Evolutionary conservation across 306 rosid species (phyloP).

Genomic region (Malus sieversii): DNA sequence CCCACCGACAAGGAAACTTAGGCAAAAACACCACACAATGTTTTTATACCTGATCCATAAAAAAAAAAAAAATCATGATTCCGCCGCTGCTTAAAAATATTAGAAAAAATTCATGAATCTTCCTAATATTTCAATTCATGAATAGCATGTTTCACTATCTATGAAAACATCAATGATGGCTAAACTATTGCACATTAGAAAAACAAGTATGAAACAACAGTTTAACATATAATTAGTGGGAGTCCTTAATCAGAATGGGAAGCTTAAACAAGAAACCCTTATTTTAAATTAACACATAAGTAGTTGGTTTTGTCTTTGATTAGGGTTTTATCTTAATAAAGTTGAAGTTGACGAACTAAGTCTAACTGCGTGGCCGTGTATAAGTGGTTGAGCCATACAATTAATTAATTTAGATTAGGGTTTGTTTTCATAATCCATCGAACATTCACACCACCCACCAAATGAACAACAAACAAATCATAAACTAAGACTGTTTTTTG

Average conservation of each 20-base stretch:
- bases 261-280: neutral
- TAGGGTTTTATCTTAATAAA: neutral
- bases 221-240: neutral
- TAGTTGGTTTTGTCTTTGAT: conserved; percentile 6
- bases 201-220: neutral
- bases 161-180: conserved; percentile 8
- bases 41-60: no score
- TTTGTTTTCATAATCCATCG: conserved; percentile 3
- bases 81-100: no score
- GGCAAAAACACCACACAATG: neutral
- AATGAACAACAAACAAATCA: neutral
- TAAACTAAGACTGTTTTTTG: neutral
- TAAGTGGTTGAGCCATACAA: conserved; percentile 17
- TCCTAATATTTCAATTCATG: neutral
- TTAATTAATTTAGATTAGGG: neutral
- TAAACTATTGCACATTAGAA: neutral
- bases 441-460: conserved; percentile 8
- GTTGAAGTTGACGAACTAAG: neutral
- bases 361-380: neutral
- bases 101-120: neutral
- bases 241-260: conserved; percentile 1
- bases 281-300: neutral
- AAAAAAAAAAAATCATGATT: no score
- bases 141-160: neutral
- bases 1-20: neutral